phyloP scores from a whole-genome alignment of 1,284 basidiomycete species.

The Neonothopanus nambi region DNA sequence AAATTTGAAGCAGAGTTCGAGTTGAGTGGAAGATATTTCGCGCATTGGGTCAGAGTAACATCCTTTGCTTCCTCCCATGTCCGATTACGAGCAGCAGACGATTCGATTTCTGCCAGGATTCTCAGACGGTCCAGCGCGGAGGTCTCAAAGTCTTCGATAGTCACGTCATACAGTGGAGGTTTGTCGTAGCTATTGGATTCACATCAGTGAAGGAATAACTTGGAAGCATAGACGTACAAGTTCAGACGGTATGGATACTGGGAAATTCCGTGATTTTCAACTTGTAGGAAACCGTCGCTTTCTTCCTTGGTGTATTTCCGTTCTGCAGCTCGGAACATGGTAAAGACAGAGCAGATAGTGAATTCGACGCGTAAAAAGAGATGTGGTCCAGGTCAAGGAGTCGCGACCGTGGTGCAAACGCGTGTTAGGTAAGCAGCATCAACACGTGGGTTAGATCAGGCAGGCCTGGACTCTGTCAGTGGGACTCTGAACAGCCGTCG shows the following conservation, averaged over 20 bases:
- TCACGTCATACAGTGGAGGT: slow-evolving; percentile 90
- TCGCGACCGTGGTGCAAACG: no score
- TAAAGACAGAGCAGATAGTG: background rate
- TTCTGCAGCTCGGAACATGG: slow-evolving; percentile 24
- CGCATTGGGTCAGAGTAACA: slow-evolving; percentile 60
- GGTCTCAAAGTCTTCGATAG: slow-evolving; percentile 94
- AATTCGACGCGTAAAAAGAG: background rate
- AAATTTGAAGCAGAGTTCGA: slow-evolving; percentile 50
- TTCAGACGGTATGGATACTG: slow-evolving; percentile 75
- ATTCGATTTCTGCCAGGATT: slow-evolving; percentile 94
- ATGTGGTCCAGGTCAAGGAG: no score
- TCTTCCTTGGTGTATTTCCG: slow-evolving; percentile 7
- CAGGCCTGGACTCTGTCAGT: no score
- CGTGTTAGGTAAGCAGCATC: no score
- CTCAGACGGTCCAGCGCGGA: slow-evolving; percentile 89
- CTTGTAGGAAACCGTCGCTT: background rate
- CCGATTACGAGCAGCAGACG: slow-evolving; percentile 84
- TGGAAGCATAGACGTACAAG: slow-evolving; percentile 57
- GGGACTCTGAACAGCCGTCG: no score
- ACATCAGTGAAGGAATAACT: slow-evolving; percentile 8
- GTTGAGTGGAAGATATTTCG: slow-evolving; percentile 74
- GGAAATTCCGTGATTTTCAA: slow-evolving; percentile 7
- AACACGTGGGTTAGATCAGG: no score
- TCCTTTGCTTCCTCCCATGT: slow-evolving; percentile 74
- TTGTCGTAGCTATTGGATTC: slow-evolving; percentile 67